A percentile compares a stretch with the other conserved stretches of the same genome.
Evolutionary conservation across 2,329 filamentous ascomycete species (phyloP).

Genomic region (Calonectria montana): DNA sequence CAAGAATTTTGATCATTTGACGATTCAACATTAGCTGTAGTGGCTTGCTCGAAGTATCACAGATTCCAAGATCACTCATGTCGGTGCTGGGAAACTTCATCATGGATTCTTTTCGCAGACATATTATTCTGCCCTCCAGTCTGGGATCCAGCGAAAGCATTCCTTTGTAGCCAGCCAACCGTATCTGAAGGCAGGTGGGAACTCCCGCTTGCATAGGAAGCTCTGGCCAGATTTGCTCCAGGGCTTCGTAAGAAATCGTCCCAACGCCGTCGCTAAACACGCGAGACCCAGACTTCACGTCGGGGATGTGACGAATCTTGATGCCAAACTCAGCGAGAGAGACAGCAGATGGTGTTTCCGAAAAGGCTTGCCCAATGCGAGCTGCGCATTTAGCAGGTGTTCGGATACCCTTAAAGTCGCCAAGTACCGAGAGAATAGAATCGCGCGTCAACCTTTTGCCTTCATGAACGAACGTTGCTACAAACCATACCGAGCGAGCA

Average conservation of each 20-base stretch:
- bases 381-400: conserved; percentile 69
- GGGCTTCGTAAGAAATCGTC: conserved; percentile 72
- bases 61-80: conserved; percentile 73
- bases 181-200: conserved; percentile 79
- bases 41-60: conserved; percentile 74
- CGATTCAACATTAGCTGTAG: conserved; percentile 80
- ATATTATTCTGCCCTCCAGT: conserved; percentile 68
- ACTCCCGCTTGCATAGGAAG: conserved; percentile 59
- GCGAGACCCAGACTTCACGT: conserved; percentile 66
- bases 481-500: conserved; percentile 76
- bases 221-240: conserved; percentile 68
- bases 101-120: conserved; percentile 78
- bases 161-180: conserved; percentile 80
- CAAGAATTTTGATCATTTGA: conserved; percentile 86
- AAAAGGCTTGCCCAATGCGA: conserved; percentile 75
- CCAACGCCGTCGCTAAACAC: conserved; percentile 86
- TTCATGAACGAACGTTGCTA: conserved; percentile 57
- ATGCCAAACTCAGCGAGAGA: conserved; percentile 55
- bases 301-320: conserved; percentile 51
- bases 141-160: conserved; percentile 78
- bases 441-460: conserved; percentile 46
- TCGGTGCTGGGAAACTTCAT: conserved; percentile 75
- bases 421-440: conserved; percentile 60
- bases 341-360: conserved; percentile 77
- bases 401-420: conserved; percentile 62